Evolutionary conservation across 106 monocot genomes (phyloP).

Genomic region (Allium fistulosum): DNA sequence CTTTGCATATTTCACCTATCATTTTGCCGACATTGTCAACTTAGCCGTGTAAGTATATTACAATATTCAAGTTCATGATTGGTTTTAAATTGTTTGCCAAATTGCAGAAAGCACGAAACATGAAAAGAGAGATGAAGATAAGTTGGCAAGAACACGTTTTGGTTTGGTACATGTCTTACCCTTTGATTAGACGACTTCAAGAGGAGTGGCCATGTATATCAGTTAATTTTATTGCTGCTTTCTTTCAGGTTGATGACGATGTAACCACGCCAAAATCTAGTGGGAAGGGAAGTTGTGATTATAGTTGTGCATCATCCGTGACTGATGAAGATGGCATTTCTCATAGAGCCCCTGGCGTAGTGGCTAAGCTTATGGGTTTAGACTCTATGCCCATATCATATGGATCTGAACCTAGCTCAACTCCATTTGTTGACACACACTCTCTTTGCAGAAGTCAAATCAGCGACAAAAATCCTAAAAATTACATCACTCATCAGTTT

Average conservation of each 20-base stretch:
- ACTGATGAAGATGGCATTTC: slow-evolving; percentile 77
- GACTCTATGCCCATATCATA: slow-evolving; percentile 65
- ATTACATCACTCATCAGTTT: slow-evolving; percentile 22
- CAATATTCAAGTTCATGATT: too few species aligned
- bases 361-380: slow-evolving; percentile 92
- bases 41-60: too few species aligned
- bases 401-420: slow-evolving; percentile 48
- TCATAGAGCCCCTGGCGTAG: slow-evolving; percentile 67
- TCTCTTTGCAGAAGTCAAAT: slow-evolving; percentile 25
- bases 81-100: too few species aligned
- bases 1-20: too few species aligned
- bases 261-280: slow-evolving; percentile 41
- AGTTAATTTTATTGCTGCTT: neutral
- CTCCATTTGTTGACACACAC: slow-evolving; percentile 42
- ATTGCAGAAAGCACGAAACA: slow-evolving; percentile 56
- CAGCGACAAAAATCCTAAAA: slow-evolving; percentile 41
- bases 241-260: slow-evolving; percentile 53
- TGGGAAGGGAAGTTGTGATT: slow-evolving; percentile 62
- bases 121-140: slow-evolving; percentile 34
- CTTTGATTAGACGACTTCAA: neutral
- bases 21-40: too few species aligned
- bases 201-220: neutral
- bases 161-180: slow-evolving; percentile 37
- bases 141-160: slow-evolving; percentile 19
- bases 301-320: slow-evolving; percentile 87